Evolutionary conservation across 441 rosid species (phyloP).

Genomic region (Erodium trifolium): DNA sequence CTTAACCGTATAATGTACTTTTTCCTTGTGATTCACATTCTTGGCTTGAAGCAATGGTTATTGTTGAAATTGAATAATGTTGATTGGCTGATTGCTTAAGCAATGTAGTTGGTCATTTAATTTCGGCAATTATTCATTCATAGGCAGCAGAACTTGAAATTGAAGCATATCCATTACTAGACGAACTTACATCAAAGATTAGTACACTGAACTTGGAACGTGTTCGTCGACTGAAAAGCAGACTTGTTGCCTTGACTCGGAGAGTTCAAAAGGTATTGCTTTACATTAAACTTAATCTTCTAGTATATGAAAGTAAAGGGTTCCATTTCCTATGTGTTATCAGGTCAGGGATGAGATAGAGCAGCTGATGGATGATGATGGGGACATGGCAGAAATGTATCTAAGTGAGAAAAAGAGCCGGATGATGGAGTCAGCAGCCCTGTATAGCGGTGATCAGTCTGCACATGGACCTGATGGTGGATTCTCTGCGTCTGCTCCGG

Average conservation of each 20-base stretch:
- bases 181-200: constrained; percentile 93
- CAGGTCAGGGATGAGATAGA: constrained; percentile 97
- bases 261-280: constrained; percentile 84
- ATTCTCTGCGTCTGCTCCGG: constrained; percentile 75
- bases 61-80: constrained; percentile 4
- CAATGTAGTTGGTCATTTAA: constrained; percentile 7
- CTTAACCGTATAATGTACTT: background rate
- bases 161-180: constrained; percentile 95
- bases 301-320: constrained; percentile 12
- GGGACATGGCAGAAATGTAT: constrained; percentile 99
- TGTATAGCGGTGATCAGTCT: constrained; percentile 66
- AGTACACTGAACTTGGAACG: constrained; percentile 93
- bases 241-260: constrained; percentile 89
- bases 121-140: constrained; percentile 18
- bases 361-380: constrained; percentile 99
- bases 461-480: constrained; percentile 55
- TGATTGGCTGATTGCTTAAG: too few relatives aligned
- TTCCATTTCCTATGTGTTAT: constrained; percentile 1
- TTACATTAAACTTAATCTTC: background rate
- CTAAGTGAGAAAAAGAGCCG: constrained; percentile 89
- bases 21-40: background rate
- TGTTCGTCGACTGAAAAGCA: constrained; percentile 84
- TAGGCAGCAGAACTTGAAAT: constrained; percentile 96
- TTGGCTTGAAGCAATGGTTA: background rate
- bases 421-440: constrained; percentile 52